Conservation (phyloP, 768 basidiomycete genomes). For the Mrakia hoshinonis region DNA sequence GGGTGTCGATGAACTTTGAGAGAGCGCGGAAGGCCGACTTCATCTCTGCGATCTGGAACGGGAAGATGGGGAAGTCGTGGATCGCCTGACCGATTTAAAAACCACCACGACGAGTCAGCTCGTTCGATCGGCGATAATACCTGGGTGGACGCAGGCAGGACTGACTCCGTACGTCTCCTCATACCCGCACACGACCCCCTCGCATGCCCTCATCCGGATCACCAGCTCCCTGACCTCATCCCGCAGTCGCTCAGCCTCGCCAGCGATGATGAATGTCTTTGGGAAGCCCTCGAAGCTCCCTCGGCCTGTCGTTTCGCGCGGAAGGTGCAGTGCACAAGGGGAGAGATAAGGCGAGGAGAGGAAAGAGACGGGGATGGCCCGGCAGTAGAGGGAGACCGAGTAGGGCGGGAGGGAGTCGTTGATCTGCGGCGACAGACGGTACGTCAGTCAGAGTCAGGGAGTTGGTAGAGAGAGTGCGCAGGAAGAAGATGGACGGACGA, state of each 20-base stretch:
- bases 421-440: neutral
- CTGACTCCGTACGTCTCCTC: slow-evolving; percentile 5
- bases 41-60: slow-evolving; percentile 7
- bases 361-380: neutral
- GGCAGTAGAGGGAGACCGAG: slow-evolving; percentile 12
- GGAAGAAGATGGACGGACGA: neutral
- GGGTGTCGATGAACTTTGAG: neutral
- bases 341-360: slow-evolving; percentile 15
- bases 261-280: neutral
- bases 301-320: neutral
- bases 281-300: slow-evolving; percentile 2
- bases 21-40: neutral
- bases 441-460: neutral
- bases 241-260: slow-evolving; percentile 11
- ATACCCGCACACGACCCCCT: neutral
- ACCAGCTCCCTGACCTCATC: slow-evolving; percentile 18
- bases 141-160: neutral
- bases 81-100: neutral
- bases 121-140: too few relatives aligned
- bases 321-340: neutral
- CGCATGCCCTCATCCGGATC: neutral
- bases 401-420: slow-evolving; percentile 13
- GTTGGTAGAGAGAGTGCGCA: neutral
- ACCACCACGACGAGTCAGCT: too few relatives aligned
- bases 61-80: slow-evolving; percentile 16